phyloP scores from a whole-genome alignment of 306 rosid species.

The Fagus crenata region DNA sequence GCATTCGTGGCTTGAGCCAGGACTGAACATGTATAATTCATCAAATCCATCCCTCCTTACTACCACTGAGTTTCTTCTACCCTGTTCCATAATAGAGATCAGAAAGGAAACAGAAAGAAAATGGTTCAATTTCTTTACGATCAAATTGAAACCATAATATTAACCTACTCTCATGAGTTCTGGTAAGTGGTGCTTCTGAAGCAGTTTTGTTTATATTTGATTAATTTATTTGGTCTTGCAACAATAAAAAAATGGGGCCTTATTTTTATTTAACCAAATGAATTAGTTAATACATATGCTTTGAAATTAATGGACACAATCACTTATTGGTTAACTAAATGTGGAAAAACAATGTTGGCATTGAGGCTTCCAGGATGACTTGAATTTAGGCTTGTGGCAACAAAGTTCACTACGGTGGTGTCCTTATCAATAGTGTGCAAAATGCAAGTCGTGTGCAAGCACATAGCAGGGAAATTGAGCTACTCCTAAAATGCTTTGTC shows the following conservation, averaged over 20 bases:
- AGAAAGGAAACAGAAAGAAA: neutral
- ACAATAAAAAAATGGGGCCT: neutral
- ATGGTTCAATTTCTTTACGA: neutral
- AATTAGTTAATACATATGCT: neutral
- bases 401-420: no score
- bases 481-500: neutral
- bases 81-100: conserved; percentile 45
- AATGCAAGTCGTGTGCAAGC: neutral
- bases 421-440: no score
- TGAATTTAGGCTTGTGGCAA: no score
- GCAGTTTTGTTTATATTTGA: neutral
- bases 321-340: neutral
- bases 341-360: no score
- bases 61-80: conserved; percentile 79
- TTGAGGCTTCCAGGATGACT: no score
- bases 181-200: neutral
- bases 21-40: conserved; percentile 74
- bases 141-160: neutral
- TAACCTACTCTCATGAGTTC: neutral
- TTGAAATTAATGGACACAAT: conserved; percentile 11
- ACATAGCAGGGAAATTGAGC: neutral
- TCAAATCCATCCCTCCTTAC: conserved; percentile 75
- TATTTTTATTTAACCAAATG: neutral
- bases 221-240: neutral
- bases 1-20: conserved; percentile 60